These are phyloP conservation scores for Nannochloropsis oceanica DNA, from an alignment of 108 stramenopile species.

Conservation along the genomic window DNA sequence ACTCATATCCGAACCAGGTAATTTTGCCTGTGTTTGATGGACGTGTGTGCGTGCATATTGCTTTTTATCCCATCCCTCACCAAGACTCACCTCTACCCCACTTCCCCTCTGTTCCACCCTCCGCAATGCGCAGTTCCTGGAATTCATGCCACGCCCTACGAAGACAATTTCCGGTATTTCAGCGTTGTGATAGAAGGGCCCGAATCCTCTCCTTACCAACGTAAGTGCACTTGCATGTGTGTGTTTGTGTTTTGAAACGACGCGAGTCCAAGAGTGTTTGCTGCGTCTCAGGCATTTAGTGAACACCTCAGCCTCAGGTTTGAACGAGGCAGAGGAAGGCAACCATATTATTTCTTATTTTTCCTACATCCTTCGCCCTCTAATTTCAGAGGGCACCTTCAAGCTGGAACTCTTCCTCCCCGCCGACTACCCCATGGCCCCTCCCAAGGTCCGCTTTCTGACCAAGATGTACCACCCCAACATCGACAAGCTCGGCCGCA, in stretches of 20 bases:
- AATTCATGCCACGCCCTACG: conserved; percentile 89
- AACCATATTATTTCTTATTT: background rate
- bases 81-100: too few species aligned
- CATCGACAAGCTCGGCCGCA: conserved; percentile 90
- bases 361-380: background rate
- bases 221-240: conserved; percentile 23
- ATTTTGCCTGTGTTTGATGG: background rate
- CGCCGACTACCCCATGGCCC: conserved; percentile 96
- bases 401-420: conserved; percentile 92
- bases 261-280: background rate
- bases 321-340: background rate
- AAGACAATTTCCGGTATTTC: conserved; percentile 94
- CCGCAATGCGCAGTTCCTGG: conserved; percentile 48
- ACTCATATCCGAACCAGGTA: conserved; percentile 77
- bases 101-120: too few species aligned
- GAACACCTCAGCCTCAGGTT: background rate
- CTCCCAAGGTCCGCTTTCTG: conserved; percentile 88
- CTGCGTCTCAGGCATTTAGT: background rate
- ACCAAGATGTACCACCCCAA: conserved; percentile 99
- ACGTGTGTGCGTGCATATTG: background rate
- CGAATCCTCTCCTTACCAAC: conserved; percentile 76
- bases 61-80: too few species aligned
- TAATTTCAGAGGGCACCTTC: conserved; percentile 28
- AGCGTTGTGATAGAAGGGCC: conserved; percentile 91
- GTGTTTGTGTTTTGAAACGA: background rate